Conservation (phyloP, 2,329 filamentous ascomycete genomes). For the Colletotrichum higginsianum region DNA sequence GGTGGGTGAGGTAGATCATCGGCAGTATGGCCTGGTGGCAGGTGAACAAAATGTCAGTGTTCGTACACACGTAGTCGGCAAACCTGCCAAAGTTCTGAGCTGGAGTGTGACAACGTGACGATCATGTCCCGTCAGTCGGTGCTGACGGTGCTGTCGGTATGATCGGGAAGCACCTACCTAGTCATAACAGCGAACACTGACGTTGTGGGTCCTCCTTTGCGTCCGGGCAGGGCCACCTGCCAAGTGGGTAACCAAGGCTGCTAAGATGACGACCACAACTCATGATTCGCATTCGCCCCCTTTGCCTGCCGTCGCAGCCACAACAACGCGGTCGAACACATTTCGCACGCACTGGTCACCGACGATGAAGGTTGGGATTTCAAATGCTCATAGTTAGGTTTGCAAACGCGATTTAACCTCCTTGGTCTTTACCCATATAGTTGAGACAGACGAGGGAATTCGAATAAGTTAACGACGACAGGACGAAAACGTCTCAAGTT, state of each 20-base stretch:
- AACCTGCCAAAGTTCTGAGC: too few relatives aligned
- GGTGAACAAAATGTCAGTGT: background rate
- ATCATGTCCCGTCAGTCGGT: background rate
- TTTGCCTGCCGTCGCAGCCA: constrained; percentile 32
- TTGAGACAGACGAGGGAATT: background rate
- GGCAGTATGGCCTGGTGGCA: constrained; percentile 10
- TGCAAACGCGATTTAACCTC: background rate
- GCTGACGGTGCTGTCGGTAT: constrained; percentile 12
- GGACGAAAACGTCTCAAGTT: constrained; percentile 7
- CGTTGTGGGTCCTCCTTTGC: background rate
- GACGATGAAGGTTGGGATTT: background rate
- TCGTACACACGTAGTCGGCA: too few relatives aligned
- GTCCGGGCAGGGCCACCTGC: constrained; percentile 3
- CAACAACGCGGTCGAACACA: background rate
- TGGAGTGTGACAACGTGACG: constrained; percentile 28
- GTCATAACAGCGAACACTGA: background rate
- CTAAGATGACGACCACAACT: constrained; percentile 32
- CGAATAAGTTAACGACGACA: background rate
- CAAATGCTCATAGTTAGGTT: background rate
- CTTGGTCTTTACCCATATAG: background rate
- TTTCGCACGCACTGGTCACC: background rate
- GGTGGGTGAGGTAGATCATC: background rate
- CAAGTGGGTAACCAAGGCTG: constrained; percentile 28
- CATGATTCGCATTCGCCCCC: constrained; percentile 37
- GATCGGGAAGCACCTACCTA: constrained; percentile 20